Base-by-base conservation (phyloP, 176 grass and related monocot species). In the Musa itinerans region DNA sequence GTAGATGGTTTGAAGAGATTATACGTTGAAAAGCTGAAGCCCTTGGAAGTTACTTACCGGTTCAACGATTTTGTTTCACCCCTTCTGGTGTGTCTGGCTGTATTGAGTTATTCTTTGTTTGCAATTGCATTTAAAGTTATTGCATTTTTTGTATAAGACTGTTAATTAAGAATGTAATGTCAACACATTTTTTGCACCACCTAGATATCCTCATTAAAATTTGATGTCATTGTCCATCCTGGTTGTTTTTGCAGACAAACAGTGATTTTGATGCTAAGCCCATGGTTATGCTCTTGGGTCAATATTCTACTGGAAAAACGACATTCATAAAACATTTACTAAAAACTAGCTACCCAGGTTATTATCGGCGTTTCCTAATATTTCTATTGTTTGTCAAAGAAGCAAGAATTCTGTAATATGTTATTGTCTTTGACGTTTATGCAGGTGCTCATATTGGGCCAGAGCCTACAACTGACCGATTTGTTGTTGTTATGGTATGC, bases 241-340 rank as follows among this genome's bases (percentile, higher is more conserved):
- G 3, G 34, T 24, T 56, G 72, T 34, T 78, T 77, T 84, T 83
- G 71, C 75, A 96, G 92, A 90, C 89, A 80, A 92, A 87, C 26
- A 96, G 89, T 72, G 92, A 96, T 88, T 96, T 96, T 89, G 92
- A 96, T 85, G 92, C 89, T 78, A 96, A 92, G 53, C 89, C 92
- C 78, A 96, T 96, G 92, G 92, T 96, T 82, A 96, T 96, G 92
- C 89, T 96, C 72, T 89, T 96, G 73, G 92, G 92, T 69, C 92
- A 96, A 84, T 96, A 96, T 84, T 96, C 92, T 78, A 96, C 92
- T 0, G 92, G 92, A 14, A 96, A 96, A 90, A 96, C 92, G 15
- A 96, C 89, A 77, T 96, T 96, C 76, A 96, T 96, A 54, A 96
- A 96, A 22, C 92, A 96, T 86, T 78, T 96, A 21, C 83, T 92